Evolutionary conservation across 1,284 basidiomycete species (phyloP).

Genomic region (Ceraceosorus guamensis): DNA sequence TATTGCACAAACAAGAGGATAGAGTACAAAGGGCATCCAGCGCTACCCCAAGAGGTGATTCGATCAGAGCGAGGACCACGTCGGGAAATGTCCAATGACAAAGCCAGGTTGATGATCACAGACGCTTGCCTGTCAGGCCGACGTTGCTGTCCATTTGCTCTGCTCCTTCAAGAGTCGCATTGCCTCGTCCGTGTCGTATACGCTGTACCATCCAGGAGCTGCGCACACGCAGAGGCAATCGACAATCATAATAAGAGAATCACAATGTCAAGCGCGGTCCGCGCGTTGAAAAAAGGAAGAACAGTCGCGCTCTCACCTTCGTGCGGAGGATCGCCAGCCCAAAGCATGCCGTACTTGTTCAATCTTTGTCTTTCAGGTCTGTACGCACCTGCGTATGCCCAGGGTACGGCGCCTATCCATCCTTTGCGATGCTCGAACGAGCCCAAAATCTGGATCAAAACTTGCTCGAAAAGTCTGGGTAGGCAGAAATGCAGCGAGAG

Average conservation of each 20-base stretch:
- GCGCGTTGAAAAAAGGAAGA: not conserved
- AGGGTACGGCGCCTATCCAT: constrained; percentile 16
- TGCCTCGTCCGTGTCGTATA: constrained; percentile 24
- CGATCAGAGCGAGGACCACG: no score
- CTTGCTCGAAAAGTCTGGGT: not conserved
- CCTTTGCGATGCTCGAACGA: not conserved
- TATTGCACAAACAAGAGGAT: no score
- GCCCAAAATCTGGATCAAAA: not conserved
- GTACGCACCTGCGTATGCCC: constrained; percentile 28
- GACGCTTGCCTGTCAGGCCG: no score
- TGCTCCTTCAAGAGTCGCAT: no score
- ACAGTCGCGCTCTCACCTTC: constrained; percentile 2
- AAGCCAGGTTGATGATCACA: no score
- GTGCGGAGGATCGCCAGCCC: constrained; percentile 20
- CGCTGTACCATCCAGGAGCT: constrained; percentile 29
- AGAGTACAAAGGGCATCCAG: no score
- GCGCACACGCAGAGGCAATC: not conserved
- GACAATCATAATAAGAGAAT: not conserved
- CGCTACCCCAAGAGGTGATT: no score
- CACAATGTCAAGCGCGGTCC: not conserved
- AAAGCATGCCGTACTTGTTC: constrained; percentile 19
- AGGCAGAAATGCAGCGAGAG: not conserved
- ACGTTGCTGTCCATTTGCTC: no score
- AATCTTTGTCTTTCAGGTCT: constrained; percentile 18
- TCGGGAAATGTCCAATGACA: no score